A percentile compares a stretch with the other conserved stretches of the same genome.
These are phyloP conservation scores for Vachellia collinsii DNA, from an alignment of 306 rosid genomes.

Conservation along the genomic window DNA sequence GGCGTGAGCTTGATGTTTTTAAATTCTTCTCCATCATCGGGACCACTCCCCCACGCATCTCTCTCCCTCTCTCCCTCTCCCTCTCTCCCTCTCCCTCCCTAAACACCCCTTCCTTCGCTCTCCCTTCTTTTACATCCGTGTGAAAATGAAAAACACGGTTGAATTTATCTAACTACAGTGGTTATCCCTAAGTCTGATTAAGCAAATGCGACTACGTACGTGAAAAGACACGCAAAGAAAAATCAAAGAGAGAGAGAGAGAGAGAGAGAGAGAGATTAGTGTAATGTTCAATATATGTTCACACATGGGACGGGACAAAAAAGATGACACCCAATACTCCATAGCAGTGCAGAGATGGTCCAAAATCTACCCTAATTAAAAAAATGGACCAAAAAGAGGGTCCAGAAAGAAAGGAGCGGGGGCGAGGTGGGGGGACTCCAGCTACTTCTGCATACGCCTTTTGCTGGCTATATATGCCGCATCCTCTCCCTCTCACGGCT, in stretches of 20 bases:
- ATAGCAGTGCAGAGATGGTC: conserved; percentile 39
- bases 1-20: conserved; percentile 73
- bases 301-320: conserved; percentile 38
- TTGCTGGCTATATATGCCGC: conserved; percentile 24
- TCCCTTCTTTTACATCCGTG: too few species aligned
- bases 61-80: neutral
- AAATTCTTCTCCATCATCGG: conserved; percentile 28
- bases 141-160: too few species aligned
- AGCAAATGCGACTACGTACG: too few species aligned
- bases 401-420: conserved; percentile 7
- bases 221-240: conserved; percentile 22
- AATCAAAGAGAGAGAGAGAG: conserved; percentile 1
- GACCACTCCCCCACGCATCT: conserved; percentile 62
- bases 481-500: conserved; percentile 10
- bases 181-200: too few species aligned
- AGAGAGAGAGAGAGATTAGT: conserved; percentile 23
- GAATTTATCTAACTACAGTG: too few species aligned
- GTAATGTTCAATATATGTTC: neutral
- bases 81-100: too few species aligned
- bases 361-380: conserved; percentile 36
- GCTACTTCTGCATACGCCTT: conserved; percentile 11
- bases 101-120: too few species aligned
- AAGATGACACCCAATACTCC: conserved; percentile 42
- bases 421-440: conserved; percentile 10
- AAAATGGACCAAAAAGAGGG: neutral